These are phyloP conservation scores for Hericium erinaceus DNA, from an alignment of 768 basidiomycete species.

Conservation along the genomic window DNA sequence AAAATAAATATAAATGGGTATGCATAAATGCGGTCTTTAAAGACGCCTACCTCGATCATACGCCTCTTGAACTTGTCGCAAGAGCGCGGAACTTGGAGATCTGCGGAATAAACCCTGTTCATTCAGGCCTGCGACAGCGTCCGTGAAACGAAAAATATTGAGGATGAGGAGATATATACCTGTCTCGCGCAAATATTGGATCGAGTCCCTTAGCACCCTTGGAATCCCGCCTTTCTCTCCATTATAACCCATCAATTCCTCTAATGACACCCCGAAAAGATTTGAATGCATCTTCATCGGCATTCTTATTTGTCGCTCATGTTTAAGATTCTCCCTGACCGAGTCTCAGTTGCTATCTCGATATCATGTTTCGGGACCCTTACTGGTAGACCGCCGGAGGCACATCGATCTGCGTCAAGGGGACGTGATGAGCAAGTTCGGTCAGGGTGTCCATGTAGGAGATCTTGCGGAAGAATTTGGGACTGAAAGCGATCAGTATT, in stretches of 20 bases:
- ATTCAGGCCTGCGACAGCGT: conserved; percentile 33
- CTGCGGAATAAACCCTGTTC: conserved; percentile 78
- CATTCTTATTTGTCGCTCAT: conserved; percentile 59
- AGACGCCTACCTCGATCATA: conserved; percentile 61
- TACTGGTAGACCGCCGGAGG: conserved; percentile 78
- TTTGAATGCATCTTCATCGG: conserved; percentile 53
- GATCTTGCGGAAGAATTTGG: conserved; percentile 86
- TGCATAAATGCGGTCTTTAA: not conserved
- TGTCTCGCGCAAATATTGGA: conserved; percentile 58
- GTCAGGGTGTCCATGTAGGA: conserved; percentile 69
- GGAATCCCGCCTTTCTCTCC: conserved; percentile 82
- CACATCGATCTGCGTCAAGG: conserved; percentile 82
- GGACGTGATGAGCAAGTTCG: conserved; percentile 65
- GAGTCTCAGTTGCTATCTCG: not conserved
- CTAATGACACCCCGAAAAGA: conserved; percentile 73
- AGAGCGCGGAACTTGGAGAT: conserved; percentile 61
- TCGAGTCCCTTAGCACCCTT: conserved; percentile 66
- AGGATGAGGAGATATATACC: conserved; percentile 22
- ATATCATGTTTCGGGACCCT: conserved; percentile 16
- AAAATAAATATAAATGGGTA: conserved; percentile 3
- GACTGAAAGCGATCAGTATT: conserved; percentile 32
- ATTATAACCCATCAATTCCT: conserved; percentile 75
- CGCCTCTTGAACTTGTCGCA: conserved; percentile 71
- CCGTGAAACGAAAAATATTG: not conserved
- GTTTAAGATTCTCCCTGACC: conserved; percentile 67